Base-by-base conservation (phyloP, 139 green algal genomes). In the Chlorella sp. region DNA sequence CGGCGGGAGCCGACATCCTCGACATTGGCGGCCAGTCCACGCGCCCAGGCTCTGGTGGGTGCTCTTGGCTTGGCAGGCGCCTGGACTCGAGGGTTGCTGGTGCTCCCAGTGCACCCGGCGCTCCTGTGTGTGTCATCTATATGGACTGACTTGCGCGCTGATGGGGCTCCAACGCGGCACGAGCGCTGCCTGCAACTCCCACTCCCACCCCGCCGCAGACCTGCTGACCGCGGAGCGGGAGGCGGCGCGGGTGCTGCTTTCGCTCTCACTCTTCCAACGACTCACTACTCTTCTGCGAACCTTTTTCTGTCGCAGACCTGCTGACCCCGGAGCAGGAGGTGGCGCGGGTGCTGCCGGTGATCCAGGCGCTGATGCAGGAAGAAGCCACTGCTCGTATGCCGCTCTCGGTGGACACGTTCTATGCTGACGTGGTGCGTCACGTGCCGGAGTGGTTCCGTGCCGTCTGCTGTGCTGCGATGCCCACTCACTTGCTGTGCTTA, bases 21-120 rank as follows among this genome's bases (percentile, higher is more conserved):
- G 97, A 99, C 83, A 85, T 99, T 5, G 97, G 97, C 1, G 97
- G 97, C 0, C 97, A 99, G 89, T 98, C 93, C 70, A 99, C 97
- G 1, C 89, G 97, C 17, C 97, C 96, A 0, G 94, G 93, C 1
- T 93, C 96, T 11, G 77, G 77, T 83, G 40, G 1, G 77, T n/a
- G 30, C 14, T 60, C n/a, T n/a, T n/a, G n/a, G n/a, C n/a, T n/a
- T n/a, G n/a, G n/a, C n/a, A n/a, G n/a, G n/a, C n/a, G n/a, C n/a
- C n/a, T n/a, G n/a, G n/a, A n/a, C n/a, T n/a, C n/a, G n/a, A n/a
- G n/a, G n/a, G n/a, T n/a, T n/a, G n/a, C n/a, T n/a, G n/a, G n/a
- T n/a, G n/a, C n/a, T n/a, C n/a, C n/a, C n/a, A n/a, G n/a, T n/a
- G n/a, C n/a, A n/a, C n/a, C n/a, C n/a, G n/a, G n/a, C n/a, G n/a